Percentiles rank a stretch among this genome's conserved stretches.
These are phyloP conservation scores for Penicillium manginii DNA, from an alignment of 495 filamentous ascomycete genomes.

Conservation along the genomic window DNA sequence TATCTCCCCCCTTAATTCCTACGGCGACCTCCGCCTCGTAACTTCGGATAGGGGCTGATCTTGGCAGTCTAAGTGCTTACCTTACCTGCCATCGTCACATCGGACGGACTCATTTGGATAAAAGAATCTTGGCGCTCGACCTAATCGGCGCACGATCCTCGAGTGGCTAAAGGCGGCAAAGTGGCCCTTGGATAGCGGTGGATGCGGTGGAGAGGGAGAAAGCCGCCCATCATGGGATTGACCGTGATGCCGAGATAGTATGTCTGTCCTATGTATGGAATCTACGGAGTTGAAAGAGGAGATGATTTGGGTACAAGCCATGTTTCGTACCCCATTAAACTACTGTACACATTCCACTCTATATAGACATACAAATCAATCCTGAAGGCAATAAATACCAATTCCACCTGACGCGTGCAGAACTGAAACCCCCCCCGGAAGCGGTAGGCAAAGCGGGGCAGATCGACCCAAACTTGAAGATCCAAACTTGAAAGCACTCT, in stretches of 20 bases:
- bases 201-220: background rate
- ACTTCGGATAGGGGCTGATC: background rate
- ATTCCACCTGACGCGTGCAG: background rate
- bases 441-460: slow-evolving; percentile 10
- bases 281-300: no score
- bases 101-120: background rate
- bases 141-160: background rate
- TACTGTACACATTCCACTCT: background rate
- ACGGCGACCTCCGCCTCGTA: background rate
- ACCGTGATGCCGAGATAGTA: no score
- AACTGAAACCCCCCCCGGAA: slow-evolving; percentile 5
- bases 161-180: slow-evolving; percentile 6
- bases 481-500: background rate
- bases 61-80: slow-evolving; percentile 5
- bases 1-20: background rate
- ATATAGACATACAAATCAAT: no score
- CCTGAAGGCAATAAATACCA: background rate
- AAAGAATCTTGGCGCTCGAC: background rate
- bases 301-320: no score
- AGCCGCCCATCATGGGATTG: no score
- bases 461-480: background rate
- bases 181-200: background rate
- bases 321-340: no score
- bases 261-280: no score
- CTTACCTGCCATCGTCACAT: background rate